Evolutionary conservation across 2,329 filamentous ascomycete species (phyloP), one percentile per base, ranked within the genome.

Genomic region (Colletotrichum lentis): DNA sequence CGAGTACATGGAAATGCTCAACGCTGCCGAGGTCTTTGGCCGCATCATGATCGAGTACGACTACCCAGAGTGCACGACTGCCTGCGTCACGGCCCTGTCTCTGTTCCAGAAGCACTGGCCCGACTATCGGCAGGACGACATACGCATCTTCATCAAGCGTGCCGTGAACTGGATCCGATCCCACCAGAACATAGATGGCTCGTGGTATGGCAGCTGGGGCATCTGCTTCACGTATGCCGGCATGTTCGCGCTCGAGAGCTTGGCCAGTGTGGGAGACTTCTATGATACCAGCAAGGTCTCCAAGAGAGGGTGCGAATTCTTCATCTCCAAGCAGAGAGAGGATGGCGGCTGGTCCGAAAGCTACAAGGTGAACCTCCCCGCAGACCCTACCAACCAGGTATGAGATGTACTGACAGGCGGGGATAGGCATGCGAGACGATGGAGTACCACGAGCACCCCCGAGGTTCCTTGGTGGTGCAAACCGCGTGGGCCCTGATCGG

Each of bases 21-120:
- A 99, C 75, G 95, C 95, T 0, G 96, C 96, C 1, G 96, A 99
- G 77, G 94, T 99, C 0, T 99, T 99, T 78, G 94, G 93, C 16
- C 87, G 90, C 22, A 99, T 99, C 80, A 99, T 99, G 96, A 91
- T 99, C 62, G 95, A 98, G 76, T 99, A 99, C 77, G 93, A 97
- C 77, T 98, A 99, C 75, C 94, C 95, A 0, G 96, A 99, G 79
- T 99, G 96, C 82, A 99, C 96, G 0, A 98, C 96, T 2, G 94
- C 96, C 0, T 93, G 94, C 37, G 91, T 99, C 3, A 97, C 93
- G 1, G 94, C 92, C 0, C 83, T 99, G 22, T 91, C 90, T 5
- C 84, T 95, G 2, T 98, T 98, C 82, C 87, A 88, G 72, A 86
- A 91, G 74, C 85, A 92, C 77, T 96, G 93, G 83, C 93, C 95